Percentiles rank a stretch among this genome's conserved stretches.
Evolutionary conservation across 2,329 filamentous ascomycete species (phyloP).

Genomic region (Aspergillus brasiliensis): DNA sequence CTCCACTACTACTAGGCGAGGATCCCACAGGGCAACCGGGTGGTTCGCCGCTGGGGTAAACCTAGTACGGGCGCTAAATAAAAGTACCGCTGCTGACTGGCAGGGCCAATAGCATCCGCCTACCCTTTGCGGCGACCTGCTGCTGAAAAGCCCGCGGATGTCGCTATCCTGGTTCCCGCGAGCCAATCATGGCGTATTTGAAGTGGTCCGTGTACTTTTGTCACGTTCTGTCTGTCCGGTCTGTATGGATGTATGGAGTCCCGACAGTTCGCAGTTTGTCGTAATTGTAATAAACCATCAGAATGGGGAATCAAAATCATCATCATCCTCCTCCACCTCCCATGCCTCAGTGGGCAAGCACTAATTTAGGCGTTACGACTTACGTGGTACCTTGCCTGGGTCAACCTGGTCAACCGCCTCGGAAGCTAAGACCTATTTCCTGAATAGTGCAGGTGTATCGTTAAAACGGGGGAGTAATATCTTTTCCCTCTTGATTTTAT

Average conservation of each 20-base stretch:
- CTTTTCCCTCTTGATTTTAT: too few relatives aligned
- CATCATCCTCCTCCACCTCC: too few relatives aligned
- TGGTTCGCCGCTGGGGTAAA: conserved; percentile 22
- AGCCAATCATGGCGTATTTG: conserved; percentile 30
- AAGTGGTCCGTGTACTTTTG: conserved; percentile 35
- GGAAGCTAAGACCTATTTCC: conserved; percentile 5
- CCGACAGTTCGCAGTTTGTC: background rate
- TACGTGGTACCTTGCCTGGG: background rate
- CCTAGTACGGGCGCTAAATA: conserved; percentile 14
- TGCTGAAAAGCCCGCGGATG: conserved; percentile 32
- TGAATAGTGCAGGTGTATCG: conserved; percentile 3
- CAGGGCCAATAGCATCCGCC: conserved; percentile 28
- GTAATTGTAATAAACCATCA: background rate
- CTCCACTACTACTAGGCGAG: background rate
- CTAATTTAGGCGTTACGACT: background rate
- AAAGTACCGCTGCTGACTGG: conserved; percentile 25
- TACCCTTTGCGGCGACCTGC: conserved; percentile 39
- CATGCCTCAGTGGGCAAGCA: background rate
- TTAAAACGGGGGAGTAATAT: background rate
- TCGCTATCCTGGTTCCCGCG: conserved; percentile 35
- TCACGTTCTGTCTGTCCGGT: conserved; percentile 18
- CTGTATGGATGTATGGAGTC: background rate
- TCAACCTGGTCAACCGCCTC: background rate
- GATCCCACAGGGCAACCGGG: conserved; percentile 21
- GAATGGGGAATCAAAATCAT: background rate